Evolutionary conservation across 2,329 filamentous ascomycete genomes (phyloP), one percentile per base, ranked within the genome.

Genomic region (Colletotrichum zoysiae): DNA sequence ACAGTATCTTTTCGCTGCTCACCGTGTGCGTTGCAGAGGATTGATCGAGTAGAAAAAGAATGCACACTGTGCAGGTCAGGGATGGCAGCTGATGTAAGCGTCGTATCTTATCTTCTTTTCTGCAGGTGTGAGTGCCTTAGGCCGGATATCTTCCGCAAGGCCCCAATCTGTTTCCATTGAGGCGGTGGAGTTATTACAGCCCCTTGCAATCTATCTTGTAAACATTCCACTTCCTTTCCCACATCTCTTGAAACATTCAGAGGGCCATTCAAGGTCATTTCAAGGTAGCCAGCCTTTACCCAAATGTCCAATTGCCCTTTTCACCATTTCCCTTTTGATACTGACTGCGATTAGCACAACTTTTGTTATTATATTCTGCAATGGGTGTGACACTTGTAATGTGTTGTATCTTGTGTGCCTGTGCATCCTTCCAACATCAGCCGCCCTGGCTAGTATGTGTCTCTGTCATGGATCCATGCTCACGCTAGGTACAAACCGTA

Each of bases 211-310:
- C 16, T 48, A 16, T 33, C 7, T 48, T 61, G 33, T n/a, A 5
- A 16, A 18, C 59, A 51, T 51, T 14, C 16, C 46, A 33, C 33
- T 53, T 62, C 42, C 60, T 51, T 53, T 51, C 44, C n/a, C 8
- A 6, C 12, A 16, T 62, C 44, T 14, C 59, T 20, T 12, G 8
- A 51, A 48, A 62, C 59, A 62, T 51, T 51, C 11, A 20, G 14
- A 62, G 23, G 50, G 26, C 16, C 33, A 30, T 18, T 30, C 20
- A n/a, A 18, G 30, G 23, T 62, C 33, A 9, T 23, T 12, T 57
- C 55, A 40, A 38, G 46, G 33, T 40, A 23, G n/a, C 2, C 14
- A 40, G n/a, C 46, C 33, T 20, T 30, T 62, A 38, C 59, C n/a
- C 40, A 51, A 9, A 23, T n/a, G 18, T 33, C n/a, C 40, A 51